Evolutionary conservation across 805 yeast genomes (phyloP).

Genomic region (Pichia deserticola): DNA sequence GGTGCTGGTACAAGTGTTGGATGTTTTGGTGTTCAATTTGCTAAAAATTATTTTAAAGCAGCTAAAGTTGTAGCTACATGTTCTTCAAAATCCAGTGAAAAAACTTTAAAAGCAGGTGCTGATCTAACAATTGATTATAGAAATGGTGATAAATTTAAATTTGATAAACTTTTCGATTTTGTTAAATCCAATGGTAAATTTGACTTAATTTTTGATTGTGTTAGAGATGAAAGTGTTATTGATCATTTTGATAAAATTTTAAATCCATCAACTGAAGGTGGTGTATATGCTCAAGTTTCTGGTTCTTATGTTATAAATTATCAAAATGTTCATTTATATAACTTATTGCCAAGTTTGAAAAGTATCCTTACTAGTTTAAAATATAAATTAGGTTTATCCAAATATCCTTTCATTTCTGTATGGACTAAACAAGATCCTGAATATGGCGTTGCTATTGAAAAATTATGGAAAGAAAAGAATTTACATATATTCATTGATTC

Average conservation of each 20-base stretch:
- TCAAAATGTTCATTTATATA: slow-evolving; percentile 16
- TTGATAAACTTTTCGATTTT: slow-evolving; percentile 28
- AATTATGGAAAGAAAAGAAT: slow-evolving; percentile 39
- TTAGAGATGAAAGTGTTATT: slow-evolving; percentile 48
- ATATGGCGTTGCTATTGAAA: slow-evolving; percentile 28
- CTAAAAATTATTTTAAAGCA: slow-evolving; percentile 40
- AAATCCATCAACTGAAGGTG: slow-evolving; percentile 38
- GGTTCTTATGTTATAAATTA: slow-evolving; percentile 47
- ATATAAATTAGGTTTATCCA: slow-evolving; percentile 14
- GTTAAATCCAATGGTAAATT: slow-evolving; percentile 38
- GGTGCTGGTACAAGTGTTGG: slow-evolving; percentile 78
- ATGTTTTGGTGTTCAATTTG: slow-evolving; percentile 45
- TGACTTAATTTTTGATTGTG: slow-evolving; percentile 59
- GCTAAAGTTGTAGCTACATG: slow-evolving; percentile 45
- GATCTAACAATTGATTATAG: slow-evolving; percentile 50
- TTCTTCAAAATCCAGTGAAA: slow-evolving; percentile 31
- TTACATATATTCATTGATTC: slow-evolving; percentile 47
- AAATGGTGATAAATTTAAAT: slow-evolving; percentile 30
- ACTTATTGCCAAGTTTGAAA: slow-evolving; percentile 20
- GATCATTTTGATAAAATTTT: slow-evolving; percentile 32
- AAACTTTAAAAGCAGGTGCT: slow-evolving; percentile 40
- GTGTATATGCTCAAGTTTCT: slow-evolving; percentile 44
- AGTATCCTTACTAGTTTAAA: not conserved
- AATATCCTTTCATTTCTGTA: slow-evolving; percentile 5
- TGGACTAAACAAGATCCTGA: slow-evolving; percentile 7